phyloP scores from a whole-genome alignment of 169 alveolate genomes.

The Plasmodium relictum region DNA sequence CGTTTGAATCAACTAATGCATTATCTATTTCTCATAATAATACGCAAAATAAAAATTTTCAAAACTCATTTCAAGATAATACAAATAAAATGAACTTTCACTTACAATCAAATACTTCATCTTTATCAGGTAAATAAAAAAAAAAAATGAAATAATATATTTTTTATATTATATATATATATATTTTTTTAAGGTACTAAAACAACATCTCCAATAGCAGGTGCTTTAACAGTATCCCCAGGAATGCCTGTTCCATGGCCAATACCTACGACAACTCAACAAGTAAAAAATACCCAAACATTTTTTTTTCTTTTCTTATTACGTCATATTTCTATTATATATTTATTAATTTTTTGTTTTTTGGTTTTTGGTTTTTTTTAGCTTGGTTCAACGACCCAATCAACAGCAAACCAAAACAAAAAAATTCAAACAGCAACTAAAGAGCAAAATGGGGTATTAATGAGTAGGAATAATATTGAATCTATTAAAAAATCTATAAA shows the following conservation, averaged over 20 bases:
- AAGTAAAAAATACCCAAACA: conserved; percentile 38
- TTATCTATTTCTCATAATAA: neutral
- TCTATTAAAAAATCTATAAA: conserved; percentile 74
- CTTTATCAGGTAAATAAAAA: conserved; percentile 14
- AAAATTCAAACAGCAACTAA: conserved; percentile 81
- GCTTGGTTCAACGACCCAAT: conserved; percentile 81
- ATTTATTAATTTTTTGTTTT: neutral
- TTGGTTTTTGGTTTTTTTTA: conserved; percentile 13
- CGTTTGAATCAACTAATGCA: neutral
- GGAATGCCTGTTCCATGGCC: conserved; percentile 94
- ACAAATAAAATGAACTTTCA: neutral
- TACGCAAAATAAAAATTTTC: conserved; percentile 17
- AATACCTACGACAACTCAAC: conserved; percentile 92
- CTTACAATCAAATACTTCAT: neutral
- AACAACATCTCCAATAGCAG: conserved; percentile 90
- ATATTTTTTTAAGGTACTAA: conserved; percentile 29
- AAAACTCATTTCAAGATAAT: conserved; percentile 15
- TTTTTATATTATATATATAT: neutral
- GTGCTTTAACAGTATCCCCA: conserved; percentile 89
- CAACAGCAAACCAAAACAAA: conserved; percentile 81
- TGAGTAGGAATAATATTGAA: conserved; percentile 79
- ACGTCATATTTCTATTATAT: conserved; percentile 2
- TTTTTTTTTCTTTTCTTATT: neutral
- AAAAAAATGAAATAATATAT: neutral
- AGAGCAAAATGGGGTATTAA: conserved; percentile 80